Evolutionary conservation across 1,139 yeast genomes (phyloP).

Genomic region (Zhuliangozyma parablackwelliae): DNA sequence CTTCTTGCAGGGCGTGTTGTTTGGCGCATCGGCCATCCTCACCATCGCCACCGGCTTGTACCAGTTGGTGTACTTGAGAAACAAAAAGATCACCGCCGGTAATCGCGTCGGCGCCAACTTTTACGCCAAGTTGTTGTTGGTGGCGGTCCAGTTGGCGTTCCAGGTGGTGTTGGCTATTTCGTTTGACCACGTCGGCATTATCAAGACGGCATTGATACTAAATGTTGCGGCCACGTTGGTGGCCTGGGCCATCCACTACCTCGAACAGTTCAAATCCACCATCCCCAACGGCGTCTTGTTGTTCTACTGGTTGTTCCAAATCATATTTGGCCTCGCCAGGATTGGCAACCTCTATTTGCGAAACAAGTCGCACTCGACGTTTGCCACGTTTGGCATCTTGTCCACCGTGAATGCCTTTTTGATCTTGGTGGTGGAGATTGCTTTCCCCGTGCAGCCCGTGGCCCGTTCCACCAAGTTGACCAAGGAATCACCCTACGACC

Average conservation of each 20-base stretch:
- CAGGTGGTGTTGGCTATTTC: conserved; percentile 21
- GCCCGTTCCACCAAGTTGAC: conserved; percentile 36
- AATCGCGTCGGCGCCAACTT: conserved; percentile 40
- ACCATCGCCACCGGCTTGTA: conserved; percentile 52
- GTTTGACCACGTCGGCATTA: conserved; percentile 34
- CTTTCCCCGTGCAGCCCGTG: conserved; percentile 35
- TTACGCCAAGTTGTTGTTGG: conserved; percentile 39
- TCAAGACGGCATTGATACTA: conserved; percentile 36
- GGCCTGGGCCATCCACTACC: conserved; percentile 56
- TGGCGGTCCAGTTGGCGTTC: conserved; percentile 35
- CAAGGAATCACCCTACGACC: conserved; percentile 60
- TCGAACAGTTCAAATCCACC: conserved; percentile 64
- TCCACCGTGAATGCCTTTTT: conserved; percentile 46
- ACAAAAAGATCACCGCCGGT: conserved; percentile 23
- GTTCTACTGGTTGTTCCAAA: conserved; percentile 69
- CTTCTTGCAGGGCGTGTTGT: conserved; percentile 67
- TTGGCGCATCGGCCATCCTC: conserved; percentile 47
- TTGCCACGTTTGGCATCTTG: conserved; percentile 43
- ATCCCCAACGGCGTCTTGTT: conserved; percentile 69
- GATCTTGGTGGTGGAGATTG: conserved; percentile 51
- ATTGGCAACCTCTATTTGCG: conserved; percentile 49
- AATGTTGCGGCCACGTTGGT: conserved; percentile 43
- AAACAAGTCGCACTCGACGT: conserved; percentile 25
- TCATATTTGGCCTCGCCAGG: conserved; percentile 35
- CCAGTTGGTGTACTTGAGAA: conserved; percentile 37